These are phyloP conservation scores for Trichosporon ovoides DNA, from an alignment of 1,284 basidiomycete species.

Conservation along the genomic window DNA sequence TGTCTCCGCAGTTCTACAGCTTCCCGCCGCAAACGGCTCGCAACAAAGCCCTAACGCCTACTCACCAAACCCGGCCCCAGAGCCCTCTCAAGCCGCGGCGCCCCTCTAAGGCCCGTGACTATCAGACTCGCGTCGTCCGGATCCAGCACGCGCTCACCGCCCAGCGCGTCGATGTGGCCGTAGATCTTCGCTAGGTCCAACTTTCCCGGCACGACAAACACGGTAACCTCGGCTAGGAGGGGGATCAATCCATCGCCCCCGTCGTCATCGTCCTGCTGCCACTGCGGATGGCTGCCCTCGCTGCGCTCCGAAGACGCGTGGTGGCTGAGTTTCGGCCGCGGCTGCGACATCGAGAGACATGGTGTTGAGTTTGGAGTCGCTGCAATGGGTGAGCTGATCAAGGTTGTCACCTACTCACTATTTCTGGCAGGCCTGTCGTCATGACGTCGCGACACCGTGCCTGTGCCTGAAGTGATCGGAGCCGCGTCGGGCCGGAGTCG, in stretches of 20 bases:
- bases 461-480: background rate
- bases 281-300: no score
- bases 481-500: background rate
- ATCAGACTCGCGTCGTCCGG: constrained; percentile 29
- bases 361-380: background rate
- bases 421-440: background rate
- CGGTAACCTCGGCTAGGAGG: constrained; percentile 37
- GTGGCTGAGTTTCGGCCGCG: background rate
- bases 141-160: constrained; percentile 29
- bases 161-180: constrained; percentile 39
- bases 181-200: constrained; percentile 24
- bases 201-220: constrained; percentile 43
- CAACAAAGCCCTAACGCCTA: no score
- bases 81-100: constrained; percentile 33
- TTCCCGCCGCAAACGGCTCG: background rate
- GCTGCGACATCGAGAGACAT: background rate
- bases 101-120: constrained; percentile 38
- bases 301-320: background rate
- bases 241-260: constrained; percentile 25
- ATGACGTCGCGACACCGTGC: background rate
- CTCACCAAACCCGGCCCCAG: constrained; percentile 17
- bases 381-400: background rate
- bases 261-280: background rate
- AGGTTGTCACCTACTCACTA: background rate
- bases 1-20: background rate